Evolutionary conservation across 257 asterid genomes (phyloP), one percentile per base, ranked within the genome.

Genomic region (Rehmannia glutinosa): DNA sequence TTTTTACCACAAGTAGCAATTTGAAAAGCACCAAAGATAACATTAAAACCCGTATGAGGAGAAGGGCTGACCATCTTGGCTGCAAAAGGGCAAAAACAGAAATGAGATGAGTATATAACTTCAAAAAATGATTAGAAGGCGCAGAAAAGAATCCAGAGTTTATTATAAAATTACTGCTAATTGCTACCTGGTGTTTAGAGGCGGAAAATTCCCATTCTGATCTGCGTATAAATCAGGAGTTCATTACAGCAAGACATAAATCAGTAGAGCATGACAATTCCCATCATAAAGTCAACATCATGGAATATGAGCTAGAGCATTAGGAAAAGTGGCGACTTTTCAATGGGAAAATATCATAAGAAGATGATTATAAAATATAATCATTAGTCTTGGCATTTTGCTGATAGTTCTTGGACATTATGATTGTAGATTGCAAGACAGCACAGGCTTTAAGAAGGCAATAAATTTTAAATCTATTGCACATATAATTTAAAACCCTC

Each of bases 11-110:
- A 33, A 74, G 71, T 4, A 19, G 70, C 46, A 35, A 57, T 17
- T 19, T 36, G 41, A 38, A 73, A 66, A 67, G 58, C 49, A 32
- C 69, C 56, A 80, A 77, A 58, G 68, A 32, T 70, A 50, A 75
- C 69, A 69, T 30, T 23, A 73, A 54, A 83, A 49, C 65, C 81
- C 75, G 35, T 54, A 68, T 27, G 74, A 80, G 66, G 68, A 82
- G 77, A 77, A 76, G 70, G 70, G 55, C 64, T 61, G 54, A 58
- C 77, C 84, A 83, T 86, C 90, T 84, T 76, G 73, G 84, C 97
- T 91, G 97, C 95, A 86, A 75, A 78, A 80, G 6, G 3, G 11
- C 64, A 1, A 36, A 47, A 32, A 60, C 25, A 32, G 27, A 27
- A 53, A 16, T 16, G 68, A 45, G 43, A 23, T 30, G 28, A 65